A percentile compares a stretch with the other conserved stretches of the same genome.
These are phyloP conservation scores for Backusella westeae DNA, from an alignment of 192 early-diverging fungal species.

Conservation along the genomic window DNA sequence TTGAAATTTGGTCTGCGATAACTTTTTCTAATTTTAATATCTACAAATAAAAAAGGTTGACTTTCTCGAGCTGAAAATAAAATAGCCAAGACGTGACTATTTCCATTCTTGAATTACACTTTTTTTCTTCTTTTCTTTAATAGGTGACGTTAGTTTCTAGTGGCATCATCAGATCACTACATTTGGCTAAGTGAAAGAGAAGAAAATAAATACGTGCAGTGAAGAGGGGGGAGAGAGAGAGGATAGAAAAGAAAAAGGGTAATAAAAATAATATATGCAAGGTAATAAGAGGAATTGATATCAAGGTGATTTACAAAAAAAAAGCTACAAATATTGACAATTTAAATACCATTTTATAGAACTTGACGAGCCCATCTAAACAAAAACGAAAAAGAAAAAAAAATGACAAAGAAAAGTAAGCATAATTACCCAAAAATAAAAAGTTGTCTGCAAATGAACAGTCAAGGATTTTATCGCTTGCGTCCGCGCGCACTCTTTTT, in stretches of 20 bases:
- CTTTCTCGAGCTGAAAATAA: conserved; percentile 1
- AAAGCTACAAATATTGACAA: background rate
- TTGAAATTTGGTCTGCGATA: background rate
- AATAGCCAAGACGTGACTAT: conserved; percentile 1
- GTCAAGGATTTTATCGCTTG: background rate
- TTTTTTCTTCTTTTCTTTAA: background rate
- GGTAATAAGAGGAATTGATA: background rate
- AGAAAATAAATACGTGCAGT: background rate
- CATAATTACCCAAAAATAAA: conserved; percentile 1
- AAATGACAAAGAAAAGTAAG: conserved; percentile 2
- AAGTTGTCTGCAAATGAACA: background rate
- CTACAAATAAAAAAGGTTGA: conserved; percentile 4
- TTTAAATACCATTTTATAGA: background rate
- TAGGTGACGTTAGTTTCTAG: background rate
- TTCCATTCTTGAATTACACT: background rate
- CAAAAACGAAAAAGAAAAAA: background rate
- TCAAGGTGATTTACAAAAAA: background rate
- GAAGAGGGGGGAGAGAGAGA: background rate
- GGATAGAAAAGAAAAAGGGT: background rate
- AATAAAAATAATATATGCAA: background rate
- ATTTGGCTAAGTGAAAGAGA: background rate
- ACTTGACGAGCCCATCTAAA: background rate
- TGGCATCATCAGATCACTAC: background rate
- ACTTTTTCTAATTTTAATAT: background rate
- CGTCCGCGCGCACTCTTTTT: conserved; percentile 4